Conservation (phyloP, 139 green algal species). For the Chlorella sorokiniana region DNA sequence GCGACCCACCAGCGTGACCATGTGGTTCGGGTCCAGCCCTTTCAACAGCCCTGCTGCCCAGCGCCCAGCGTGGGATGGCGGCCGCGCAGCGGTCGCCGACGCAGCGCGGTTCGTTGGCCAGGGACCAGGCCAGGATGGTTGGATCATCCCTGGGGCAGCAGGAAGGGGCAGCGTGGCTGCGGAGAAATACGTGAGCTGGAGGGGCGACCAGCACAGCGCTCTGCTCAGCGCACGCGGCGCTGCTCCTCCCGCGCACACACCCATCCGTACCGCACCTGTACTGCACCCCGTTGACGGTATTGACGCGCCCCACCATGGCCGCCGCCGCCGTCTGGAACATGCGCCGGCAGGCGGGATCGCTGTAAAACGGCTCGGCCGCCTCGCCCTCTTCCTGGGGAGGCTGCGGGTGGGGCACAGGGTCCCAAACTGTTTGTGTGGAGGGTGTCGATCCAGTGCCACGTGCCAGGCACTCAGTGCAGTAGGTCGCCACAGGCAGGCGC, state of each 20-base stretch:
- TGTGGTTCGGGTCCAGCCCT: slow-evolving; percentile 71
- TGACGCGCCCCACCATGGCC: slow-evolving; percentile 45
- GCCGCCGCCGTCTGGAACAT: slow-evolving; percentile 58
- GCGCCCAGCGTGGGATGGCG: slow-evolving; percentile 44
- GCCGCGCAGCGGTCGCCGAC: slow-evolving; percentile 39
- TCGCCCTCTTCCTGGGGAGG: neutral
- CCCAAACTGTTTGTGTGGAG: too few species aligned
- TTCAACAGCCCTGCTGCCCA: slow-evolving; percentile 53
- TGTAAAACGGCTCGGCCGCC: slow-evolving; percentile 54
- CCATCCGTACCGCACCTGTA: slow-evolving; percentile 54
- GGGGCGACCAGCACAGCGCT: too few species aligned
- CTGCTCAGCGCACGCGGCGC: too few species aligned
- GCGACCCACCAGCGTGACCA: slow-evolving; percentile 62
- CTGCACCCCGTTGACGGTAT: slow-evolving; percentile 56
- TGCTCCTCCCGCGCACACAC: too few species aligned
- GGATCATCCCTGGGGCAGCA: slow-evolving; percentile 60
- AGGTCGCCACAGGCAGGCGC: neutral
- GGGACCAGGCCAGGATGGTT: slow-evolving; percentile 66
- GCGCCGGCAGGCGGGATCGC: slow-evolving; percentile 46
- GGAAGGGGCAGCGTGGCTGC: neutral
- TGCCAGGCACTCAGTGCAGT: neutral
- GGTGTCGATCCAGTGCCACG: neutral
- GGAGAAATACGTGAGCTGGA: neutral
- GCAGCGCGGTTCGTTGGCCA: slow-evolving; percentile 72
- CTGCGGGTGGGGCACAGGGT: neutral